phyloP scores from a whole-genome alignment of 306 rosid species.

The Sesbania bispinosa region DNA sequence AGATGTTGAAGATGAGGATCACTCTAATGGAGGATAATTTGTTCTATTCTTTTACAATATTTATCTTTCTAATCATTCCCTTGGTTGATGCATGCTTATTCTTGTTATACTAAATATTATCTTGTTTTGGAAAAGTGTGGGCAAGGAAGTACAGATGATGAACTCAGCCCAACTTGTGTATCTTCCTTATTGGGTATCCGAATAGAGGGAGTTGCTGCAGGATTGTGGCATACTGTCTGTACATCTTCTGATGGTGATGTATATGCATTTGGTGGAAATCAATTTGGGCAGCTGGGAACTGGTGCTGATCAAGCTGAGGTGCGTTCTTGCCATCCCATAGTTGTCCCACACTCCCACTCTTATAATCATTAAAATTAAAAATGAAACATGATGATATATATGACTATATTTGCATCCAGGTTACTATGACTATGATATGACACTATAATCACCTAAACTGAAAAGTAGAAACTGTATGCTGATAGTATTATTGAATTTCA shows the following conservation, averaged over 20 bases:
- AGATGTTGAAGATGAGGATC: constrained; percentile 74
- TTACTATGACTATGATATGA: background rate
- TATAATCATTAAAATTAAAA: constrained; percentile 2
- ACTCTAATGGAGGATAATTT: constrained; percentile 46
- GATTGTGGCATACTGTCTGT: constrained; percentile 94
- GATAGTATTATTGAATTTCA: too few relatives aligned
- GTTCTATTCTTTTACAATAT: constrained; percentile 40
- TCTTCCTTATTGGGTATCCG: constrained; percentile 78
- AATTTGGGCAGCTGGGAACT: constrained; percentile 96
- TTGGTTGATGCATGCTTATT: constrained; percentile 28
- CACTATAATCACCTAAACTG: background rate
- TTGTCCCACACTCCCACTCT: background rate
- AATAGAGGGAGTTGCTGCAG: constrained; percentile 78
- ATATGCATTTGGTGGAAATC: constrained; percentile 89
- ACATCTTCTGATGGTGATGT: constrained; percentile 82
- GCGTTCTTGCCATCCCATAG: constrained; percentile 11
- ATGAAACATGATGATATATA: background rate
- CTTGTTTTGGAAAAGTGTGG: constrained; percentile 70
- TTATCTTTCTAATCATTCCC: constrained; percentile 20
- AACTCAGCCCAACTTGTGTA: constrained; percentile 72
- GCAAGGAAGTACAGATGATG: constrained; percentile 91
- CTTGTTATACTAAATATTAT: constrained; percentile 28
- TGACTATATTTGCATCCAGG: background rate
- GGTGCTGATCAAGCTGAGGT: constrained; percentile 92
- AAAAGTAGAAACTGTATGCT: too few relatives aligned